A percentile compares a stretch with the other conserved stretches of the same genome.
Evolutionary conservation across 257 asterid species (phyloP).

Genomic region (Lithospermum erythrorhizon): DNA sequence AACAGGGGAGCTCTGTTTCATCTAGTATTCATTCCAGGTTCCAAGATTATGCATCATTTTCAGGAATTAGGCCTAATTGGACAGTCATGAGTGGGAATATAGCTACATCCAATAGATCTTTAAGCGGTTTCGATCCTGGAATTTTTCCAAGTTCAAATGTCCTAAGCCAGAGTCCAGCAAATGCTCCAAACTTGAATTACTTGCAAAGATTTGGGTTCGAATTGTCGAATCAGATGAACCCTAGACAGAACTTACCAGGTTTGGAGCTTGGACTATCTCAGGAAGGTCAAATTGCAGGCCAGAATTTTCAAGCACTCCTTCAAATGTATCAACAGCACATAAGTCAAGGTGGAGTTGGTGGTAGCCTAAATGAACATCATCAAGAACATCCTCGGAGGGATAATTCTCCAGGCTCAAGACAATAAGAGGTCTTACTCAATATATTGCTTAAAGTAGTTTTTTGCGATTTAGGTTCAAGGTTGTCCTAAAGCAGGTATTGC

Average conservation of each 20-base stretch:
- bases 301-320: not conserved
- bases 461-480: too few relatives aligned
- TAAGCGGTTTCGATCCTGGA: too few relatives aligned
- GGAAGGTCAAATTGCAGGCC: not conserved
- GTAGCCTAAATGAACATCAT: not conserved
- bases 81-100: too few relatives aligned
- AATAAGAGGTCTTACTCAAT: not conserved
- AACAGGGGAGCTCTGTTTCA: not conserved
- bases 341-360: not conserved
- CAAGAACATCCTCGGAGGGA: not conserved
- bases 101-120: too few relatives aligned
- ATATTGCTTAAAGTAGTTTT: too few relatives aligned
- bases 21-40: not conserved
- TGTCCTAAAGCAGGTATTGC: too few relatives aligned
- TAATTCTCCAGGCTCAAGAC: not conserved
- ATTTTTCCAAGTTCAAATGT: not conserved
- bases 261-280: not conserved
- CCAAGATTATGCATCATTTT: not conserved
- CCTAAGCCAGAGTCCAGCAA: not conserved
- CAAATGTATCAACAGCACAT: not conserved
- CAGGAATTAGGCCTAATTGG: too few relatives aligned
- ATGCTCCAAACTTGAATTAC: not conserved
- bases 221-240: not conserved
- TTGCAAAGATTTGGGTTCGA: not conserved
- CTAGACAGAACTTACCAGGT: not conserved